phyloP scores from a whole-genome alignment of 1,284 basidiomycete genomes.

The Grifola frondosa region DNA sequence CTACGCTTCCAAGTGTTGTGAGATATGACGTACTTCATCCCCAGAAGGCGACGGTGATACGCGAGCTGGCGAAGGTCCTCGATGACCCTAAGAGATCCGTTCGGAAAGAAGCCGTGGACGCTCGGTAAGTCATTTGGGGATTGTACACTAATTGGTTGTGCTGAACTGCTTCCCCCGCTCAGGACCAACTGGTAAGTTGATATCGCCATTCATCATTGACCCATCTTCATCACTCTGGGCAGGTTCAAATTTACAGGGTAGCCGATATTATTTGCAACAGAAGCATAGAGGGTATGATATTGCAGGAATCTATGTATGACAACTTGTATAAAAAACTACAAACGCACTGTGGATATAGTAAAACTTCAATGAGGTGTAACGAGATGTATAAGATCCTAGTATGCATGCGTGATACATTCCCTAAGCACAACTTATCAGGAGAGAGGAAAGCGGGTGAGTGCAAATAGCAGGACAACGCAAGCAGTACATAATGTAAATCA shows the following conservation, averaged over 20 bases:
- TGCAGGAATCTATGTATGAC: constrained; percentile 22
- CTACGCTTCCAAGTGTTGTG: constrained; percentile 69
- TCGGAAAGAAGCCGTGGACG: constrained; percentile 84
- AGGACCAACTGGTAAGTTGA: constrained; percentile 53
- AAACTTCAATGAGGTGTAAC: constrained; percentile 14
- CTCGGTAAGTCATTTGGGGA: constrained; percentile 51
- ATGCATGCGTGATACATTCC: constrained; percentile 10
- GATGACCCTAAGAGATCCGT: constrained; percentile 86
- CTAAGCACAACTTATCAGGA: background rate
- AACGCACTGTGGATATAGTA: constrained; percentile 17
- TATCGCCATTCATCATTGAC: background rate
- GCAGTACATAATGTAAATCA: constrained; percentile 1
- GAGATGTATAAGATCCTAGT: constrained; percentile 22
- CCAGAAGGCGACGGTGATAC: constrained; percentile 70
- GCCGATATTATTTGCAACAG: constrained; percentile 3
- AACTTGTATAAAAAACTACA: constrained; percentile 16
- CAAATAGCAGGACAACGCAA: constrained; percentile 17
- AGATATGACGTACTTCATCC: constrained; percentile 80
- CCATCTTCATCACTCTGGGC: background rate
- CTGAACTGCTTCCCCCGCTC: background rate
- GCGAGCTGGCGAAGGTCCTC: constrained; percentile 69
- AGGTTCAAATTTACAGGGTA: constrained; percentile 63
- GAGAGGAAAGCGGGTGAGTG: constrained; percentile 14
- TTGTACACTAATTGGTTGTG: background rate
- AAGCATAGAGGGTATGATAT: constrained; percentile 10